Percentiles rank a stretch among this genome's conserved stretches.
These are phyloP conservation scores for Boehmeria nivea DNA, from an alignment of 306 rosid species.

Conservation along the genomic window DNA sequence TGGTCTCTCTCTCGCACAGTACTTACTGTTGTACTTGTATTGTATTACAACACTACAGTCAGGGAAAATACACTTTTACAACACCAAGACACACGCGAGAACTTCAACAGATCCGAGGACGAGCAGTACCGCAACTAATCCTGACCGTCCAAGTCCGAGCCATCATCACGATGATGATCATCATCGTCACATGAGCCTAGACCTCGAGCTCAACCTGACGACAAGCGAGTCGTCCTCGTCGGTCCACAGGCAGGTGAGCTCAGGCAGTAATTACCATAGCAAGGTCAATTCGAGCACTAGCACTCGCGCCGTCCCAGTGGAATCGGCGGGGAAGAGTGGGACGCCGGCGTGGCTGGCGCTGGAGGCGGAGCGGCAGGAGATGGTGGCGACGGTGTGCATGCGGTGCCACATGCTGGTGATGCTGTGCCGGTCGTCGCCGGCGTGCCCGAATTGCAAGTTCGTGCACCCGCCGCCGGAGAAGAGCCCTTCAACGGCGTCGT, in stretches of 20 bases:
- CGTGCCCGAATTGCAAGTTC: conserved; percentile 95
- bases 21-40: too few relatives aligned
- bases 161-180: conserved; percentile 3
- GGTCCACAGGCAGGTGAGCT: neutral
- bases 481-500: conserved; percentile 34
- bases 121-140: conserved; percentile 17
- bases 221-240: conserved; percentile 36
- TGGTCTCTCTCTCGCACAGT: neutral
- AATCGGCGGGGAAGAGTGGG: conserved; percentile 24
- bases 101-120: conserved; percentile 47
- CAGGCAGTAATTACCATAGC: neutral
- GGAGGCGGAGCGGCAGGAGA: conserved; percentile 44
- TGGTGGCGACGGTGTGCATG: conserved; percentile 90
- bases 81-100: conserved; percentile 55
- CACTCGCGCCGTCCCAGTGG: conserved; percentile 13
- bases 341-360: conserved; percentile 43
- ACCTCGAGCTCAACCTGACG: conserved; percentile 76
- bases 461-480: conserved; percentile 65
- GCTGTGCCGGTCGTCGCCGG: conserved; percentile 79
- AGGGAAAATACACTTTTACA: conserved; percentile 64
- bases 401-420: conserved; percentile 81
- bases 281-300: conserved; percentile 7
- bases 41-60: conserved; percentile 37
- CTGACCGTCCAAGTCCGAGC: conserved; percentile 18
- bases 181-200: conserved; percentile 43